Conservation (phyloP, 345 rosid genomes). For the Hypericum perforatum region DNA sequence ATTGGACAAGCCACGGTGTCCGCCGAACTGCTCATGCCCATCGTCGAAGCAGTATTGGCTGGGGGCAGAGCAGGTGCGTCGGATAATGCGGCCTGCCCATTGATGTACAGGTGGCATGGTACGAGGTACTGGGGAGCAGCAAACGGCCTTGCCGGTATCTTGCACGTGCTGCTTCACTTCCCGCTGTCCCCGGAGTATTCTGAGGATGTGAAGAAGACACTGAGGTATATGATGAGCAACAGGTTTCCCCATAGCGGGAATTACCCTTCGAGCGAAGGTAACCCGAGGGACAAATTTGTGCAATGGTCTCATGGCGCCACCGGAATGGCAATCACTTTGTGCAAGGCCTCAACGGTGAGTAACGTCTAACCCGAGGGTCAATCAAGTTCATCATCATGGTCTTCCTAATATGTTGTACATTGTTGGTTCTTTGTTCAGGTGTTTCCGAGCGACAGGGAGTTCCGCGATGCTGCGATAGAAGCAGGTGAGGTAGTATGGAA, state of each 20-base stretch:
- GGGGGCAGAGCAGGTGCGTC: conserved; percentile 91
- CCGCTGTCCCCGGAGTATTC: conserved; percentile 43
- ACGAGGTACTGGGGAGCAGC: conserved; percentile 92
- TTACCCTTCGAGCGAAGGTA: conserved; percentile 85
- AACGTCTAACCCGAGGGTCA: too few species aligned
- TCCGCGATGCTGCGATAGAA: conserved; percentile 75
- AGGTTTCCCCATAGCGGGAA: conserved; percentile 76
- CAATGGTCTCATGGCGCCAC: conserved; percentile 94
- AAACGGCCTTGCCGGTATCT: conserved; percentile 82
- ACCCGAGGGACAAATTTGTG: conserved; percentile 72
- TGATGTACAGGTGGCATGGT: conserved; percentile 91
- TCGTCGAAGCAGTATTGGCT: conserved; percentile 66
- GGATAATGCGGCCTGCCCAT: conserved; percentile 53
- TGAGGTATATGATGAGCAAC: conserved; percentile 82
- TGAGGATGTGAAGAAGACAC: conserved; percentile 62
- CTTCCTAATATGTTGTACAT: too few species aligned
- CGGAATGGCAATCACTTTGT: conserved; percentile 57
- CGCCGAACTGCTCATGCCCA: conserved; percentile 40
- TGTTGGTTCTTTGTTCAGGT: conserved; percentile 21
- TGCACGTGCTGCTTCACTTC: conserved; percentile 72
- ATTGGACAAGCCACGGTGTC: conserved; percentile 50
- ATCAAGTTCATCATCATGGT: too few species aligned
- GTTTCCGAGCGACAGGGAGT: conserved; percentile 58
- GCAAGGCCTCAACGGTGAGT: conserved; percentile 75
- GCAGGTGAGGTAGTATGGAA: conserved; percentile 98